A percentile compares a stretch with the other conserved stretches of the same genome.
Evolutionary conservation across 2,329 filamentous ascomycete species (phyloP).

Genomic region (Pseudopyricularia javanii): DNA sequence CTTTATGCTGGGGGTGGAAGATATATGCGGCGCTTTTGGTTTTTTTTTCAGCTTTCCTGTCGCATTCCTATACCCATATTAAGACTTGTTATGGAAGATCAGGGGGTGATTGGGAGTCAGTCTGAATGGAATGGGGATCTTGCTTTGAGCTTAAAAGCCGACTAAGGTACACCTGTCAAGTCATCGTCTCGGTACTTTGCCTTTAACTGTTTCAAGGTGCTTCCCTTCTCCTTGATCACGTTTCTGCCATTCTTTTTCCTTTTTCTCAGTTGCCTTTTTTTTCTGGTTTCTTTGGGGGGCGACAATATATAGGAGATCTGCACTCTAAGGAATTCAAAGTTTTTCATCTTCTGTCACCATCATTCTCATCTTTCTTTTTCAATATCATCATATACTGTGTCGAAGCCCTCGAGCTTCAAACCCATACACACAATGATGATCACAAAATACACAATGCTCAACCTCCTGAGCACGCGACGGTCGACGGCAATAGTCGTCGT

Average conservation of each 20-base stretch:
- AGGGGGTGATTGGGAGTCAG: neutral
- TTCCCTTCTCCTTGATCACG: too few relatives aligned
- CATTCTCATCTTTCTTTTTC: neutral
- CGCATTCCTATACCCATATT: neutral
- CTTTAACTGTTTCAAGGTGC: neutral
- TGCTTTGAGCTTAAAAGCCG: neutral
- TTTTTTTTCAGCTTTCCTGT: neutral
- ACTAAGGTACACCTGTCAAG: neutral
- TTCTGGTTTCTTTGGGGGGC: too few relatives aligned
- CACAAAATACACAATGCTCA: neutral
- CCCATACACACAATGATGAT: too few relatives aligned
- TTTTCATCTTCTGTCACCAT: neutral
- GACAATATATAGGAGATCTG: too few relatives aligned
- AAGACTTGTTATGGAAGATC: neutral
- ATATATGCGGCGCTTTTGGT: neutral
- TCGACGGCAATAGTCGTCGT: neutral
- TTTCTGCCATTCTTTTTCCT: too few relatives aligned
- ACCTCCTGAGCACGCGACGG: neutral
- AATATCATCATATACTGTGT: neutral
- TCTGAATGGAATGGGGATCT: neutral
- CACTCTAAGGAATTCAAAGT: too few relatives aligned
- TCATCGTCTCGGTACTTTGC: neutral
- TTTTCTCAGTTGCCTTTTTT: too few relatives aligned
- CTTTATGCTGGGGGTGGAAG: neutral
- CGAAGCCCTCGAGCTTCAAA: too few relatives aligned